Evolutionary conservation across 768 basidiomycete species (phyloP).

Genomic region (Tubosaeta sp.): DNA sequence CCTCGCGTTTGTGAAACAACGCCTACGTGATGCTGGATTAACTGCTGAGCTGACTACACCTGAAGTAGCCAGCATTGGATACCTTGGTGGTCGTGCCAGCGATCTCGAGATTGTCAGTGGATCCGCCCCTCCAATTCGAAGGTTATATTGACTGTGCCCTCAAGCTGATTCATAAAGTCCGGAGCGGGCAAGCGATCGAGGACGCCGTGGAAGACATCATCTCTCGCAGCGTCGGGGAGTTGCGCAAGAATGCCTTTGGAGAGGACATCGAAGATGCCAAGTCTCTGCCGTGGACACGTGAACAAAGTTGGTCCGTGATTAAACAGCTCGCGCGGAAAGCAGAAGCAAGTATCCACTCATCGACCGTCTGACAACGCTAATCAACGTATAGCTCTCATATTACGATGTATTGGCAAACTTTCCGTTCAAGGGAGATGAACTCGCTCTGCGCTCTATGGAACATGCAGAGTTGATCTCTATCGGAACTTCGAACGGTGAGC

Average conservation of each 20-base stretch:
- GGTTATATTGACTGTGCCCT: background rate
- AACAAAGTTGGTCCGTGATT: constrained; percentile 85
- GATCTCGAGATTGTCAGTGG: constrained; percentile 76
- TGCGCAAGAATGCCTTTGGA: constrained; percentile 89
- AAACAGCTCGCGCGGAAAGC: constrained; percentile 62
- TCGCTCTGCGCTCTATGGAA: constrained; percentile 77
- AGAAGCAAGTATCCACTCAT: constrained; percentile 42
- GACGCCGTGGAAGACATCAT: constrained; percentile 93
- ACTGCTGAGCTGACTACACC: constrained; percentile 49
- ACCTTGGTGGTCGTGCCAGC: constrained; percentile 86
- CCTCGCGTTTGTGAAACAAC: constrained; percentile 75
- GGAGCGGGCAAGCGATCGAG: constrained; percentile 62
- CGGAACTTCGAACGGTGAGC: constrained; percentile 64
- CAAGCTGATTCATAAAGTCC: constrained; percentile 83
- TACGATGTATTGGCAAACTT: constrained; percentile 75
- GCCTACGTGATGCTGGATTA: constrained; percentile 57
- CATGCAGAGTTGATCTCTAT: constrained; percentile 85
- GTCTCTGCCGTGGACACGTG: constrained; percentile 72
- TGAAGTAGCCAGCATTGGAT: constrained; percentile 57
- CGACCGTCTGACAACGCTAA: constrained; percentile 8
- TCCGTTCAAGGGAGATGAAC: constrained; percentile 91
- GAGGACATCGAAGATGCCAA: constrained; percentile 90
- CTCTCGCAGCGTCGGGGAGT: constrained; percentile 67
- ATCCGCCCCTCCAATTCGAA: background rate
- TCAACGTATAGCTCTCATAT: constrained; percentile 60